Base-by-base conservation (phyloP, 2,329 filamentous ascomycete species). In the Dothidotthia symphoricarpi region DNA sequence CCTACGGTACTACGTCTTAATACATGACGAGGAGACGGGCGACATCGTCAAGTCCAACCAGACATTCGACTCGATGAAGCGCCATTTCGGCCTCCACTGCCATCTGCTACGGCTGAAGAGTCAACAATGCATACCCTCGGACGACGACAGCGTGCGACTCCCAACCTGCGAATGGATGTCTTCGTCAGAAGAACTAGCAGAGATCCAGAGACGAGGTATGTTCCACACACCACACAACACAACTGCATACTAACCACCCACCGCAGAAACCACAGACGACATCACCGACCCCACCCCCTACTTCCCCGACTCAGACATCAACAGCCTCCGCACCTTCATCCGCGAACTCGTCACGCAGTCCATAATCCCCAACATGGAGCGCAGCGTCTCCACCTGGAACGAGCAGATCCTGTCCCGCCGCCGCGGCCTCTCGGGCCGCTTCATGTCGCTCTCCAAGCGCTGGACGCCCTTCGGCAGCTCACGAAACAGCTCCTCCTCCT, bases 1-100 rank as follows among this genome's bases (percentile, higher is more conserved):
- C 64, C 73, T 98, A 48, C 81, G 93, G 47, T 98, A 98, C 67
- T 98, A 98, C 67, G 87, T 98, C 12, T 74, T 98, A 28, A 85
- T 98, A 13, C 93, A 98, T 58, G 93, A 98, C 55, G 94, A 98
- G 69, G 93, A 98, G 61, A 82, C 82, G 45, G 91, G 95, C 59
- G 90, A 98, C 62, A 95, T 97, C 45, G 81, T 81, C 25, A 86
- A 89, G 67, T 95, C 90, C 10, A 91, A 91, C 66, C 80, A 82
- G 13, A 74, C 97, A 17, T 98, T 95, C 66, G 93, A 98, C 55
- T 88, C 96, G 66, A 98, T 98, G 94, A 98, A 97, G 69, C 82
- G 93, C n/a, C 88, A 96, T 68, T 88, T 98, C 49, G 93, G 93
- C 2, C 73, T 97, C 31, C 90, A 98, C 67, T 98, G 93, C 62